phyloP scores from a whole-genome alignment of 2,329 filamentous ascomycete genomes.

The Alternaria solani region DNA sequence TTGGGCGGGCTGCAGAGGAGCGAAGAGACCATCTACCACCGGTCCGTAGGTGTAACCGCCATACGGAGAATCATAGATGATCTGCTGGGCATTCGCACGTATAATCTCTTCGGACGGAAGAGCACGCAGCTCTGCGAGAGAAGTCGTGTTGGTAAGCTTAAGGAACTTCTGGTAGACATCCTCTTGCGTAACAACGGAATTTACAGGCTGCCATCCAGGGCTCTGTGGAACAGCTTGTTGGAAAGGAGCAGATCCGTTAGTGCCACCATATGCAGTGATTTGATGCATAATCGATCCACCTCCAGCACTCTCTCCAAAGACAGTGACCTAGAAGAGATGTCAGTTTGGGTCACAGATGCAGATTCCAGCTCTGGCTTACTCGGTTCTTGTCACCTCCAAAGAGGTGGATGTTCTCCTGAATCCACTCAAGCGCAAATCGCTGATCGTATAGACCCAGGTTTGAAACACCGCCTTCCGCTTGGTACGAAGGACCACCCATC shows the following conservation, averaged over 20 bases:
- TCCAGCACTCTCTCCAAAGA: conserved; percentile 51
- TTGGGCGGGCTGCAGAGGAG: conserved; percentile 41
- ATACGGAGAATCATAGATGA: conserved; percentile 44
- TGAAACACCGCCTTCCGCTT: conserved; percentile 44
- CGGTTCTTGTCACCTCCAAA: conserved; percentile 51
- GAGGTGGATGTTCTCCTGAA: conserved; percentile 50
- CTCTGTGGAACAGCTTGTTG: conserved; percentile 51
- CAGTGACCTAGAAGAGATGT: conserved; percentile 27
- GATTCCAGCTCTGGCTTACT: conserved; percentile 25
- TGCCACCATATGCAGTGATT: conserved; percentile 52
- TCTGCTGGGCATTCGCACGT: conserved; percentile 45
- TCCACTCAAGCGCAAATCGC: conserved; percentile 51
- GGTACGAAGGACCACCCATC: conserved; percentile 43
- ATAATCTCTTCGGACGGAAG: conserved; percentile 44
- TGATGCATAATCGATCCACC: conserved; percentile 52
- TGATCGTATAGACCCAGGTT: conserved; percentile 52
- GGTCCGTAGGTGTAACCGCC: conserved; percentile 47
- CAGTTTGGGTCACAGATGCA: neutral
- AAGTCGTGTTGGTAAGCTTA: conserved; percentile 43
- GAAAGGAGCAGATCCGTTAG: conserved; percentile 50
- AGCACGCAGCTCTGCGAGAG: conserved; percentile 44
- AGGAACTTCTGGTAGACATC: conserved; percentile 42
- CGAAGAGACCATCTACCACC: conserved; percentile 46
- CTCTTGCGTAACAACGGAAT: conserved; percentile 40
- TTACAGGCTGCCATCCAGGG: conserved; percentile 50